Base-by-base conservation (phyloP, 306 rosid species). In the Acacia acuminata region DNA sequence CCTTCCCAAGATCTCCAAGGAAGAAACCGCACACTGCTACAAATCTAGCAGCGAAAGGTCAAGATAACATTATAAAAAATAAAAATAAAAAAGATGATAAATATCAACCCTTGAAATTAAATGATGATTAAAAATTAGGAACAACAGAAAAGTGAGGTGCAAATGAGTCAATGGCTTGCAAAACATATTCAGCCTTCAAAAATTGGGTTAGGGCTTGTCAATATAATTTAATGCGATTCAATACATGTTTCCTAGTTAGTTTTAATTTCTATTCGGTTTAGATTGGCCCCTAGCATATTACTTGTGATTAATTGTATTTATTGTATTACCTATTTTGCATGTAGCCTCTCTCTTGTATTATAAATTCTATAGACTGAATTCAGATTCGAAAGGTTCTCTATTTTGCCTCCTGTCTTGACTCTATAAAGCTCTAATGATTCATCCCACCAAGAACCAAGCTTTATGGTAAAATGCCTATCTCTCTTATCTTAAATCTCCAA, bases 1-100 rank as follows among this genome's bases (percentile, higher is more conserved):
- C 97, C 98, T 95, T 95, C 98, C 94, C 97, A 95, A 51, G 97
- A 90, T 92, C 87, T 89, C 98, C 98, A 95, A 81, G 98, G 95
- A 93, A 95, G 98, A 84, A 95, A 95, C 75, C 93, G 94, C 51
- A 87, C 94, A 5, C 93, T 89, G 87, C 94, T 92, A 79, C 98
- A 95, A 7, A 95, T 95, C 98, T 95, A 71, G 77, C 58, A 77
- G 43, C 77, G n/a, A 36, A 77, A 32, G 68, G 94, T 95, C 81
- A 92, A 91, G 98, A 86, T 78, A 79, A 82, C 32, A 80, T 51
- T 82, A 32, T 61, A 20, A 58, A n/a, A 60, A 4, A 11, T 22
- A 58, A 44, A 71, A 42, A 13, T 34, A 71, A 48, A 6, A 40
- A 66, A 58, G 77, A 66, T 47, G 79, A 78, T 65, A 56, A 75